Evolutionary conservation across 345 rosid species (phyloP), one percentile per base, ranked within the genome.

Genomic region (Litchi chinensis): DNA sequence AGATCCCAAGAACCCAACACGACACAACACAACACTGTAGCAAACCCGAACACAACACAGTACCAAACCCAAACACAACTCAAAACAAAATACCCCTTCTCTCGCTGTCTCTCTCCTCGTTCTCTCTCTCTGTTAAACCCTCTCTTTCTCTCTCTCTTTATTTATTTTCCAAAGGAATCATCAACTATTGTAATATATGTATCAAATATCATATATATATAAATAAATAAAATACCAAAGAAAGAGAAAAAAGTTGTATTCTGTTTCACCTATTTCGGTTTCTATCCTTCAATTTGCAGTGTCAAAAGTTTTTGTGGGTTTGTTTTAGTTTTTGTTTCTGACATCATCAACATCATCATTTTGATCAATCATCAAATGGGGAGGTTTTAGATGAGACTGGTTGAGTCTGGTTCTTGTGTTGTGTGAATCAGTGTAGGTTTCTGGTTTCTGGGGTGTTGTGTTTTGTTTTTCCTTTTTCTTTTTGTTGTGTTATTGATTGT

Each of bases 301-400:
- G 54, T 12, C 19, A 7, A 65, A 11, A 7, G 52, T 46, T 13
- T 60, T 60, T 19, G 54, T 43, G 41, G 40, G 41, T 5, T 68
- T 41, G 46, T 8, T 66, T 68, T 41, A 1, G 15, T n/a, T 41
- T 68, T 39, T 43, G 5, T 39, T 16, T 10, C 39, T 39, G 9
- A 12, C 22, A n/a, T 39, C 44, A 6, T 5, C 68, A 13, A 32
- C n/a, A 12, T 65, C 39, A 11, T 6, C 15, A 15, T 13, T 22
- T 3, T 28, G 24, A 15, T 18, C 70, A 32, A 54, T 54, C 21
- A 41, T 43, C 54, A 0, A 28, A 82, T 86, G 87, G 92, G 75
- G 81, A 81, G 79, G 73, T 70, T 84, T 83, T 85, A 87, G 89
- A 87, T 81, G 79, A 86, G 75, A 73, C 79, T 82, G 81, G 85